Conservation (phyloP, 176 grass and related monocot genomes). For the Cenchrus americanus region DNA sequence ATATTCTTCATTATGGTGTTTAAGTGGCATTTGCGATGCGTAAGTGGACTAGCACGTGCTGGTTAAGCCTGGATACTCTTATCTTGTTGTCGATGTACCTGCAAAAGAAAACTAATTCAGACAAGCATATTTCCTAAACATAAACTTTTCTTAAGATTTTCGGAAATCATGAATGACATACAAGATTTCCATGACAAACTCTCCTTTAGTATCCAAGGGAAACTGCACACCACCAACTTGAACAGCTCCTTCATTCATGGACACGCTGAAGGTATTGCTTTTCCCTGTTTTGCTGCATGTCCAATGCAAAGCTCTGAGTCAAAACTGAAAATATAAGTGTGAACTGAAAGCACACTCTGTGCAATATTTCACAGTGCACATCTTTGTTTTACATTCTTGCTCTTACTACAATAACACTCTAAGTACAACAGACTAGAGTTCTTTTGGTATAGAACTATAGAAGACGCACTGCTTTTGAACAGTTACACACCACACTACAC, state of each 20-base stretch:
- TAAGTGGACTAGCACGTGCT: constrained; percentile 69
- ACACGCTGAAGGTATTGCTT: constrained; percentile 50
- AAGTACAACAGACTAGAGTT: neutral
- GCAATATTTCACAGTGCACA: neutral
- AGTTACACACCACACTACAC: neutral
- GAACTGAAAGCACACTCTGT: neutral
- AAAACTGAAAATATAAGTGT: neutral
- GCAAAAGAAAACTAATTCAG: constrained; percentile 36
- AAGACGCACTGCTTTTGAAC: neutral
- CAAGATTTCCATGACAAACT: constrained; percentile 71
- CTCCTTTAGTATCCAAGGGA: constrained; percentile 54
- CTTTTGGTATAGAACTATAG: neutral
- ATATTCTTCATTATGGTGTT: constrained; percentile 7
- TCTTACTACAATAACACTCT: neutral
- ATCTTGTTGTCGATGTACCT: constrained; percentile 92
- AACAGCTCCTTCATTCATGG: constrained; percentile 60
- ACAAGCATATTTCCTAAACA: neutral
- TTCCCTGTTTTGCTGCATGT: constrained; percentile 57
- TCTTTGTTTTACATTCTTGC: neutral
- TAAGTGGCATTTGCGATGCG: constrained; percentile 53
- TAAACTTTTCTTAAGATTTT: constrained; percentile 15
- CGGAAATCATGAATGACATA: constrained; percentile 45
- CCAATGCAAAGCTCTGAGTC: neutral
- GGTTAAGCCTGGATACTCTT: constrained; percentile 62
- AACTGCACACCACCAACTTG: constrained; percentile 62